A percentile compares a stretch with the other conserved stretches of the same genome.
phyloP scores from a whole-genome alignment of 2,329 filamentous ascomycete genomes.

The Talaromyces marneffei region DNA sequence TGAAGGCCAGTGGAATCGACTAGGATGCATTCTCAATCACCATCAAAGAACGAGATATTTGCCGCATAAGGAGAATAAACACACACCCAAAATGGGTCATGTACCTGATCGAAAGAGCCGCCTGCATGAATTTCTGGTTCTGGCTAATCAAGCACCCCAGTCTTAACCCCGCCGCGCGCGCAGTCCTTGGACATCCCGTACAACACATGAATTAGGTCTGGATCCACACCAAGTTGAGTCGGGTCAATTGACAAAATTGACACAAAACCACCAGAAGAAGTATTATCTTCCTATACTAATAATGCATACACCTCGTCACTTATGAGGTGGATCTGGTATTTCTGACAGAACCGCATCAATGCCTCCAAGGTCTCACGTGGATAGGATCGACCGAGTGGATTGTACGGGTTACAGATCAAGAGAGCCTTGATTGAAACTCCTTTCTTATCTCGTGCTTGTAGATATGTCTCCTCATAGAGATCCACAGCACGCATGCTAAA shows the following conservation, averaged over 20 bases:
- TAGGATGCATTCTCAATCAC: constrained; percentile 15
- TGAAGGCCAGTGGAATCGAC: constrained; percentile 25
- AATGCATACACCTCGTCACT: constrained; percentile 54
- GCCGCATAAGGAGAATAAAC: not conserved
- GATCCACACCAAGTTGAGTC: constrained; percentile 43
- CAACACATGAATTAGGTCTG: constrained; percentile 46
- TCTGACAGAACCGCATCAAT: constrained; percentile 47
- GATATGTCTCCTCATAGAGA: not conserved
- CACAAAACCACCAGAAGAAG: constrained; percentile 43
- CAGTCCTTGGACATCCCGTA: constrained; percentile 37
- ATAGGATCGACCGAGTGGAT: constrained; percentile 40
- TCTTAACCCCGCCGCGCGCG: constrained; percentile 26
- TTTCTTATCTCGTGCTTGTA: constrained; percentile 25
- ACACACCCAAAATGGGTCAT: not conserved
- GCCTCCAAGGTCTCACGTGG: constrained; percentile 36
- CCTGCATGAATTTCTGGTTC: constrained; percentile 23
- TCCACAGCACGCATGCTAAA: constrained; percentile 27
- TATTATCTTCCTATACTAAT: constrained; percentile 40
- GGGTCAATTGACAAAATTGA: constrained; percentile 27
- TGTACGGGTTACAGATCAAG: constrained; percentile 42
- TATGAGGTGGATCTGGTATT: constrained; percentile 48
- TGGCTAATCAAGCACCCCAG: constrained; percentile 26
- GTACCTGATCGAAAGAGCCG: constrained; percentile 20
- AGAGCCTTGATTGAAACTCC: constrained; percentile 37
- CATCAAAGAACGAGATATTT: not conserved